Evolutionary conservation across 2,329 filamentous ascomycete species (phyloP), one percentile per base, ranked within the genome.

Genomic region (Ophiocordyceps camponoti-saundersi): DNA sequence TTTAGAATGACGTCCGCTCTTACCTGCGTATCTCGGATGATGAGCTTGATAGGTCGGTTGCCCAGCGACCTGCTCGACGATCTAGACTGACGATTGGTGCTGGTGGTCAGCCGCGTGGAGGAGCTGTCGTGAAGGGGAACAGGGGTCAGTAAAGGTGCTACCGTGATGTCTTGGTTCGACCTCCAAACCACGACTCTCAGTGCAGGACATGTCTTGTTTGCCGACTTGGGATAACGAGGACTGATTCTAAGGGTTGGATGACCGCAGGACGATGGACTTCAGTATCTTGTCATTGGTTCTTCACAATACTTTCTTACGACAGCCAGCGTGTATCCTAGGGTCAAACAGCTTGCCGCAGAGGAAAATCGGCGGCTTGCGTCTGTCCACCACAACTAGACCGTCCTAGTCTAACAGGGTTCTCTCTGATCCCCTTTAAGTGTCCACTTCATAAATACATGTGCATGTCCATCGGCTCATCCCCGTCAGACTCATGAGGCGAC

Each of bases 401-500:
- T 40, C 36, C 21, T 20, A 40, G 8, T 20, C 36, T 20, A 11
- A 12, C 10, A 20, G 36, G 36, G 7, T 11, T 23, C 11, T 6
- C n/a, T 23, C 15, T 16, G 5, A 7, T 18, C 6, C 6, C 34
- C n/a, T 6, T 36, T n/a, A 2, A 15, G 16, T 21, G 36, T 40
- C n/a, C 16, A 7, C n/a, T 40, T 21, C 26, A 29, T 10, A 6
- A 29, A 8, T 18, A 20, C 40, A 15, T 23, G n/a, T 8, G 4
- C 13, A 15, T 22, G 20, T 23, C 13, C 40, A 13, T 23, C 13
- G 2, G 7, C 36, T 10, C 16, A 12, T n/a, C 10, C 36, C 36
- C 15, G 36, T 4, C 23, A 26, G 10, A 7, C 40, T 42, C 40
- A 65, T 50, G 74, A 71, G 50, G 80, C 72, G 51, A 87, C 86